Evolutionary conservation across 139 green algal species (phyloP).

Genomic region (Dunaliella sp.): DNA sequence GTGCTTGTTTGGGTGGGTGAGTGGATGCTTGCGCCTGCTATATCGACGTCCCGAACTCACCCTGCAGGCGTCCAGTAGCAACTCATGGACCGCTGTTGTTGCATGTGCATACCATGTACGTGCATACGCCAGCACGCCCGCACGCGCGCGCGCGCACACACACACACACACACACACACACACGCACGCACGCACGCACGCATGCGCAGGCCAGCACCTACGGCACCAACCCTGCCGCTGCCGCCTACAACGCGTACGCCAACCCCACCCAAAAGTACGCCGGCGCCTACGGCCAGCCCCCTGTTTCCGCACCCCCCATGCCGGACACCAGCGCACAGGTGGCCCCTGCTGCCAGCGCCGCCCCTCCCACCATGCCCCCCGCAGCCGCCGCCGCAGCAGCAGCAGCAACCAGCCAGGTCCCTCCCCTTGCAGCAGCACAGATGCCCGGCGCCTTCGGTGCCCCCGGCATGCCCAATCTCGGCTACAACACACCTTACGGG

Average conservation of each 20-base stretch:
- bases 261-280: neutral
- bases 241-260: neutral
- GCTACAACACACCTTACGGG: constrained; percentile 2
- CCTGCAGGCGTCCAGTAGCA: too few relatives aligned
- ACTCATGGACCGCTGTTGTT: too few relatives aligned
- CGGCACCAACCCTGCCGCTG: neutral
- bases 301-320: neutral
- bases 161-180: neutral
- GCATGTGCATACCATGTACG: too few relatives aligned
- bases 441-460: neutral
- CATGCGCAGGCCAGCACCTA: neutral
- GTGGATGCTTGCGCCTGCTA: too few relatives aligned
- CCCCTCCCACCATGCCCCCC: neutral
- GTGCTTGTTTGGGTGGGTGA: too few relatives aligned
- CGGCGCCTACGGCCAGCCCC: neutral
- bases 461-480: constrained; percentile 1
- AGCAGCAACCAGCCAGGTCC: neutral
- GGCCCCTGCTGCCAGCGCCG: neutral
- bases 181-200: neutral
- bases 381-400: neutral
- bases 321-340: neutral
- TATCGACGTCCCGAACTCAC: too few relatives aligned
- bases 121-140: neutral
- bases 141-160: neutral
- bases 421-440: neutral